Evolutionary conservation across 2,329 filamentous ascomycete species (phyloP).

Genomic region (Biscogniauxia mediterranea): DNA sequence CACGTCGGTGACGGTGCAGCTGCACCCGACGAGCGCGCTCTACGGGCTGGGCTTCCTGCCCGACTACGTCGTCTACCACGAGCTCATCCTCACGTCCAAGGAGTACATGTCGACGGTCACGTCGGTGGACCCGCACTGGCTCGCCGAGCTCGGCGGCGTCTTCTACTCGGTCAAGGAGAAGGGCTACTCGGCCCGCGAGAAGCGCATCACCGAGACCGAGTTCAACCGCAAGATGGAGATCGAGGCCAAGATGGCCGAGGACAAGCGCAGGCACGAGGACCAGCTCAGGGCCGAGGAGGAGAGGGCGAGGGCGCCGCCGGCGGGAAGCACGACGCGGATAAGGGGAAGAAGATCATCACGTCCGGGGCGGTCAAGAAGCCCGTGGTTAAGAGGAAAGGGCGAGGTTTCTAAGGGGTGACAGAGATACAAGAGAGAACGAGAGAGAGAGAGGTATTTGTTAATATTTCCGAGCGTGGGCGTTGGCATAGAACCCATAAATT

Average conservation of each 20-base stretch:
- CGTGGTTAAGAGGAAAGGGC: conserved; percentile 53
- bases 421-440: too few species aligned
- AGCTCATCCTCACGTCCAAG: conserved; percentile 92
- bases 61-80: conserved; percentile 97
- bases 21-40: conserved; percentile 90
- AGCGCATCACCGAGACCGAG: conserved; percentile 83
- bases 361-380: conserved; percentile 63
- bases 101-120: conserved; percentile 99
- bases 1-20: conserved; percentile 88
- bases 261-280: conserved; percentile 68
- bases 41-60: conserved; percentile 92
- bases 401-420: conserved; percentile 44
- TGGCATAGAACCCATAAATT: conserved; percentile 2
- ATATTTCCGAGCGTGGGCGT: conserved; percentile 3
- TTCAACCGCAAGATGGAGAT: conserved; percentile 94
- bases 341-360: conserved; percentile 57
- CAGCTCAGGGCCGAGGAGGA: conserved; percentile 51
- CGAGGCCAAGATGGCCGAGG: conserved; percentile 85
- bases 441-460: background rate
- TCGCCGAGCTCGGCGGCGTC: conserved; percentile 92
- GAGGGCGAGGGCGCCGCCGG: conserved; percentile 26
- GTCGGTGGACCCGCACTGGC: conserved; percentile 92
- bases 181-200: conserved; percentile 84
- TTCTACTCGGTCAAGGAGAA: conserved; percentile 99
- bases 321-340: conserved; percentile 41